Evolutionary conservation across 2,329 filamentous ascomycete species (phyloP).

Genomic region (Stagonosporopsis chrysanthemi): DNA sequence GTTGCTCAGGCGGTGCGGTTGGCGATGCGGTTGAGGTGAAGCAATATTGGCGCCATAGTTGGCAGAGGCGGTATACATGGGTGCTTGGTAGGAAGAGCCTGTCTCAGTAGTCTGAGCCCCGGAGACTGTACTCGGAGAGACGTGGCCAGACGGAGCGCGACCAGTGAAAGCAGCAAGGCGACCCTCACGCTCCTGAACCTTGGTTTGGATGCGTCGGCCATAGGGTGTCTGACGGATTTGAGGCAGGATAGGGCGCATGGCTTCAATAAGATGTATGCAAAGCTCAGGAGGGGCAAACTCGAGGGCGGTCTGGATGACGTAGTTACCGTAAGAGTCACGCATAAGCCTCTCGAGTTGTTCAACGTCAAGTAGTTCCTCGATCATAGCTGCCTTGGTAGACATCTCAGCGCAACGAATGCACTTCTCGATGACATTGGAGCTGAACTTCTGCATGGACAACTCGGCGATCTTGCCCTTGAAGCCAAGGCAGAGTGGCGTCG

Average conservation of each 20-base stretch:
- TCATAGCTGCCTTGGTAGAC: slow-evolving; percentile 78
- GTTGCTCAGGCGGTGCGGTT: slow-evolving; percentile 50
- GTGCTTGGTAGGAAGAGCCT: slow-evolving; percentile 32
- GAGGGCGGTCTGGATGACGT: slow-evolving; percentile 91
- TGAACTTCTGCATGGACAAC: slow-evolving; percentile 96
- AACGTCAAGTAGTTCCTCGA: slow-evolving; percentile 78
- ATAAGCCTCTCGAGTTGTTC: slow-evolving; percentile 87
- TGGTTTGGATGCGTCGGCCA: slow-evolving; percentile 90
- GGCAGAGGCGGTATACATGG: slow-evolving; percentile 47
- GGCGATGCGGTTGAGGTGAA: slow-evolving; percentile 45
- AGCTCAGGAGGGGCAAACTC: slow-evolving; percentile 47
- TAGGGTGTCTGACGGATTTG: slow-evolving; percentile 90
- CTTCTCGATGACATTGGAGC: slow-evolving; percentile 98
- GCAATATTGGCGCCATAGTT: slow-evolving; percentile 48
- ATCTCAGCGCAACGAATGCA: slow-evolving; percentile 79
- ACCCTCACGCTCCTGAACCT: slow-evolving; percentile 70
- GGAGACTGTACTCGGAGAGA: slow-evolving; percentile 38
- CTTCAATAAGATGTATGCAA: slow-evolving; percentile 72
- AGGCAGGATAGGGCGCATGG: slow-evolving; percentile 83
- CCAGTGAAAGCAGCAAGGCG: slow-evolving; percentile 44
- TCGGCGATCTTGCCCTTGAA: slow-evolving; percentile 76
- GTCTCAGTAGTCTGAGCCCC: slow-evolving; percentile 34
- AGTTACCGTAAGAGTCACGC: slow-evolving; percentile 94
- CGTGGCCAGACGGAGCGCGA: slow-evolving; percentile 39
- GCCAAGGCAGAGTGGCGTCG: slow-evolving; percentile 82